Evolutionary conservation across 2,329 filamentous ascomycete genomes (phyloP), one percentile per base, ranked within the genome.

Genomic region (Fusarium sp.): DNA sequence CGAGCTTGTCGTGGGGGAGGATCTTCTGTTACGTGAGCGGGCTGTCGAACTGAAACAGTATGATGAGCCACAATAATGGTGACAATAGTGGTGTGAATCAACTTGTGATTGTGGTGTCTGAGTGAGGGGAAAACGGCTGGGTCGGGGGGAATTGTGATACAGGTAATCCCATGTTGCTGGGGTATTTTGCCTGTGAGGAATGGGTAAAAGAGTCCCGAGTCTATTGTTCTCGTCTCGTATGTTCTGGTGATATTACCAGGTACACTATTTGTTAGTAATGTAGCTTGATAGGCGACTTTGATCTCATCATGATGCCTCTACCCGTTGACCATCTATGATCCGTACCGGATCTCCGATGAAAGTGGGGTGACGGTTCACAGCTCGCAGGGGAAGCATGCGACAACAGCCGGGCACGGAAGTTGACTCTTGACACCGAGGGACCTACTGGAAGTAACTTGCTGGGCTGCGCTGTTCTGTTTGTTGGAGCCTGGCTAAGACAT

Each of bases 281-380:
- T 14, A 22, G 15, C 17, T 22, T 35, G 17, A 40, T 47, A 47
- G 43, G 33, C 11, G 25, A 20, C 25, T 32, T 38, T 40, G 27
- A 62, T 62, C 30, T 40, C 32, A 52, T 62, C 43, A 63, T 69
- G 61, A 63, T 74, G 61, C 69, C 25, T 43, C 37, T 60, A 30
- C 27, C 54, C 32, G 56, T 45, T 32, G 59, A 56, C 37, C 70
- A 58, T 58, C 47, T 40, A 56, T 47, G 63, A 63, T 58, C 43
- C 52, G 58, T 69, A 73, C 66, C 50, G 68, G 72, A 76, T 72
- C 74, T 74, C 71, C 69, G 69, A 76, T 69, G 61, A 35, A 56
- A 75, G 72, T 74, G 75, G 74, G 62, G 74, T 76, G 70, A 68
- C 17, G 27, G 27, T 32, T 52, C 47, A 52, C 62, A 54, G 57